Percentiles rank a stretch among this genome's conserved stretches.
These are phyloP conservation scores for Populus alba DNA, from an alignment of 345 rosid species.

Conservation along the genomic window DNA sequence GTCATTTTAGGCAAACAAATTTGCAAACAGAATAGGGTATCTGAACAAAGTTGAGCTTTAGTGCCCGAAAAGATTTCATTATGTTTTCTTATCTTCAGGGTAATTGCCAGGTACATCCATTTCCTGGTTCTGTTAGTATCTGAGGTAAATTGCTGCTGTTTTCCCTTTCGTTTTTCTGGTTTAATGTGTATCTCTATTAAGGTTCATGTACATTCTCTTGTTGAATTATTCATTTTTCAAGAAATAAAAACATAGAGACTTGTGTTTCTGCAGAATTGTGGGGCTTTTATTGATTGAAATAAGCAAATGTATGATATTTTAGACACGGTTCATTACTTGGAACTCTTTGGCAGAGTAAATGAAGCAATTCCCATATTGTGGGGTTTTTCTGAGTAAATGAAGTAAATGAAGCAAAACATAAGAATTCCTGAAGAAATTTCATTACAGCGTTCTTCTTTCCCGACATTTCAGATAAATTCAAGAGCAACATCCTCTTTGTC, in stretches of 20 bases:
- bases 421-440: background rate
- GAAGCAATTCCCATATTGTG: background rate
- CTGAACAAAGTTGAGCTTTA: no score
- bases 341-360: background rate
- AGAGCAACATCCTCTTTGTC: constrained; percentile 23
- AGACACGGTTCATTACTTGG: background rate
- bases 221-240: background rate
- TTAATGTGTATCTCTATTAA: background rate
- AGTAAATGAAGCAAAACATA: background rate
- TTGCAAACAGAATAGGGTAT: no score
- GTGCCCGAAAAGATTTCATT: no score
- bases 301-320: background rate
- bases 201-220: background rate
- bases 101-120: no score
- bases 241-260: background rate
- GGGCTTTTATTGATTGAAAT: no score
- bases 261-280: no score
- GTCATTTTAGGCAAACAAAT: no score
- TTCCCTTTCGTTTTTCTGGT: background rate
- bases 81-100: no score
- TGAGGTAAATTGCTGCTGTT: no score
- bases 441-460: background rate
- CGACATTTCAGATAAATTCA: constrained; percentile 17
- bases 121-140: no score
- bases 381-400: no score